Conservation (phyloP, 2,329 filamentous ascomycete genomes). For the Alternaria sp. region DNA sequence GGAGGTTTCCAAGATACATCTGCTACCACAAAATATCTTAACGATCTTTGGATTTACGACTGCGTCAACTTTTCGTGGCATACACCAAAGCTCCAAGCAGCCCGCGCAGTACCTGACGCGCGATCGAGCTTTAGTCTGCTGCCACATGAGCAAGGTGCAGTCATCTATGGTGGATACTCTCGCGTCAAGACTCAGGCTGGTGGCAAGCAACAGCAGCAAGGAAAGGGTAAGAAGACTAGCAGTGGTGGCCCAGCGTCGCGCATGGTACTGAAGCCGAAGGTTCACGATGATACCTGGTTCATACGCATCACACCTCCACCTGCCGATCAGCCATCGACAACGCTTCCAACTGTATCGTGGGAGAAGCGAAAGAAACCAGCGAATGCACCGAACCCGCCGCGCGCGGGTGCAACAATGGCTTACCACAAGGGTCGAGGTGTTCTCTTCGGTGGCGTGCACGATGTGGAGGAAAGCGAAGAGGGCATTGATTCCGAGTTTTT, state of each 20-base stretch:
- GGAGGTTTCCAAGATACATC: constrained; percentile 98
- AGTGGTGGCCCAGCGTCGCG: constrained; percentile 69
- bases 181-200: constrained; percentile 75
- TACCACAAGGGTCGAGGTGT: constrained; percentile 94
- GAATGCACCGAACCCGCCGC: constrained; percentile 82
- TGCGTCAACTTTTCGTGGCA: constrained; percentile 87
- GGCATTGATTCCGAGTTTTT: constrained; percentile 98
- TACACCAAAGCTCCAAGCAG: constrained; percentile 76
- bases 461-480: constrained; percentile 90
- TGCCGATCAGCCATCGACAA: constrained; percentile 70
- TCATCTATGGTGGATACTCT: constrained; percentile 93
- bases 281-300: constrained; percentile 96
- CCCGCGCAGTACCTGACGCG: constrained; percentile 87
- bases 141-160: constrained; percentile 88
- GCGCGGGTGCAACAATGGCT: constrained; percentile 92
- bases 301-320: constrained; percentile 79
- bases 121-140: constrained; percentile 91
- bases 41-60: constrained; percentile 96
- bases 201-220: constrained; percentile 67
- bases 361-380: constrained; percentile 92
- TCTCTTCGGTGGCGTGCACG: constrained; percentile 92
- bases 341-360: constrained; percentile 82
- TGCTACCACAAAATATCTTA: constrained; percentile 91
- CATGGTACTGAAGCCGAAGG: constrained; percentile 82
- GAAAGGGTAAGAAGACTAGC: constrained; percentile 53